Evolutionary conservation across 2,329 filamentous ascomycete species (phyloP).

Genomic region (Gnomoniopsis sp.): DNA sequence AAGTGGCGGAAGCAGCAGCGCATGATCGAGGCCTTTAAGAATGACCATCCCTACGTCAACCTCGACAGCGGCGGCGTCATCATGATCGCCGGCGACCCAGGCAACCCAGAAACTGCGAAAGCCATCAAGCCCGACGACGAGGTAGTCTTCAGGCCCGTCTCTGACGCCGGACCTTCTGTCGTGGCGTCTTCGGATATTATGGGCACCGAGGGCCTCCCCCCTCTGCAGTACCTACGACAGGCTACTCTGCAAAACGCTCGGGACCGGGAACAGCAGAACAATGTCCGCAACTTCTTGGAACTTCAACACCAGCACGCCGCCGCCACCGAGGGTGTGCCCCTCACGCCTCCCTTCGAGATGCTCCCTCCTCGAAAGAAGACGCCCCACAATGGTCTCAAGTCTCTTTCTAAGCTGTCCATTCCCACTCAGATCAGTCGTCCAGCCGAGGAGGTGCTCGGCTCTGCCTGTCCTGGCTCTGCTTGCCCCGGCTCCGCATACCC

Average conservation of each 20-base stretch:
- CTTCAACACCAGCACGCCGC: slow-evolving; percentile 65
- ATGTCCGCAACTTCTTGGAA: slow-evolving; percentile 84
- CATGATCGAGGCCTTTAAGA: slow-evolving; percentile 69
- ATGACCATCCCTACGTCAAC: slow-evolving; percentile 68
- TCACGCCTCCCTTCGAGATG: slow-evolving; percentile 67
- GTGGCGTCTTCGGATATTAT: slow-evolving; percentile 90
- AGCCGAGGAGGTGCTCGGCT: slow-evolving; percentile 22
- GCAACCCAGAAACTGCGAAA: slow-evolving; percentile 66
- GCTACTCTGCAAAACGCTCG: slow-evolving; percentile 67
- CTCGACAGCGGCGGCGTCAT: slow-evolving; percentile 62
- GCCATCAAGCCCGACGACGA: slow-evolving; percentile 54
- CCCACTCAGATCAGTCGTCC: slow-evolving; percentile 34
- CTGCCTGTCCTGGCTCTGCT: slow-evolving; percentile 28
- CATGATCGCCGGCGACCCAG: slow-evolving; percentile 74
- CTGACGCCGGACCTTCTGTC: slow-evolving; percentile 75
- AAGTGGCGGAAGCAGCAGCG: slow-evolving; percentile 81
- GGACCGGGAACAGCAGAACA: slow-evolving; percentile 81
- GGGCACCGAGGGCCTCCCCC: slow-evolving; percentile 62
- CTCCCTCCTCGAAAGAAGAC: slow-evolving; percentile 41
- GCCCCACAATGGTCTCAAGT: slow-evolving; percentile 54
- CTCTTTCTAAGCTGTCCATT: slow-evolving; percentile 61
- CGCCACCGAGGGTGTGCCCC: slow-evolving; percentile 55
- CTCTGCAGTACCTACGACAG: slow-evolving; percentile 70
- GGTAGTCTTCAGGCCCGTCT: slow-evolving; percentile 59
- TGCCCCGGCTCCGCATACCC: slow-evolving; percentile 21